phyloP scores from a whole-genome alignment of 2,329 filamentous ascomycete genomes.

The Beauveria bassiana region DNA sequence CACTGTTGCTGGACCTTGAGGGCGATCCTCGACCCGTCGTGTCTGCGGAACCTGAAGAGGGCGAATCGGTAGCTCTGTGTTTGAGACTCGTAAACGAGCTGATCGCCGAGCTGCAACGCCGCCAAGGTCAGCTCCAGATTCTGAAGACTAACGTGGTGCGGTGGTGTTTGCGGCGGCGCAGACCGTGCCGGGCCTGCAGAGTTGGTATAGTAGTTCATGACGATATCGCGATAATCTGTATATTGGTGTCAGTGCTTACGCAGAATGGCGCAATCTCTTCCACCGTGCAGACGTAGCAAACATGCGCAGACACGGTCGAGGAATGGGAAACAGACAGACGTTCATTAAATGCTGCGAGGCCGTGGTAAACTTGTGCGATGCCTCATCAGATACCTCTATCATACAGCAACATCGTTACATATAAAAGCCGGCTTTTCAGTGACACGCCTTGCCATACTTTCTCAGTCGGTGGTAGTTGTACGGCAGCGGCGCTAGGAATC shows the following conservation, averaged over 20 bases:
- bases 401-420: neutral
- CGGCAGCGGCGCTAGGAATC: slow-evolving; percentile 42
- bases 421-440: slow-evolving; percentile 22
- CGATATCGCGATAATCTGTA: no score
- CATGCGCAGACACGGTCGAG: neutral
- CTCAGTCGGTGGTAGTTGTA: slow-evolving; percentile 44
- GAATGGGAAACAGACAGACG: neutral
- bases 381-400: neutral
- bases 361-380: neutral
- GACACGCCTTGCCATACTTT: slow-evolving; percentile 41
- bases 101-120: neutral
- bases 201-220: neutral
- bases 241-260: neutral
- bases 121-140: neutral
- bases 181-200: neutral
- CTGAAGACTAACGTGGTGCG: neutral
- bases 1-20: neutral
- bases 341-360: neutral
- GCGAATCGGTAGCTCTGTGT: neutral
- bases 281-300: neutral
- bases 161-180: neutral
- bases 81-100: neutral
- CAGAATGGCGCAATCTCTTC: neutral
- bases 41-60: neutral
- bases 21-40: neutral